Evolutionary conservation across 164 flowering plant genomes (phyloP).

Genomic region (Stephania yunnanensis): DNA sequence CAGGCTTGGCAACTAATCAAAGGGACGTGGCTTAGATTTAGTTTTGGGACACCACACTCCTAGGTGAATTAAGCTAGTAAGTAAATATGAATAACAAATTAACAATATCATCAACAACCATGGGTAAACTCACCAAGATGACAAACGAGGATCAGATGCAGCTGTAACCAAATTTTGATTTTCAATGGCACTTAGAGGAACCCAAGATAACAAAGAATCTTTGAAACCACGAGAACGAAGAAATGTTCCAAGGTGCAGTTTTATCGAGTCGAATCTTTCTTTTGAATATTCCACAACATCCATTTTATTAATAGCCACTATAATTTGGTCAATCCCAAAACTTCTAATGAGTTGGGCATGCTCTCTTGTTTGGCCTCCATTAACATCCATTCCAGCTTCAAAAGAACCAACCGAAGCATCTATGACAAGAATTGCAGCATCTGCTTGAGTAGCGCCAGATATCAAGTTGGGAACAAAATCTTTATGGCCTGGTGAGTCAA

Average conservation of each 20-base stretch:
- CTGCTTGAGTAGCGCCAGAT: constrained; percentile 97
- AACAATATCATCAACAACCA: not conserved
- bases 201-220: constrained; percentile 67
- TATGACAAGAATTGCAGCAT: constrained; percentile 90
- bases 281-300: constrained; percentile 73
- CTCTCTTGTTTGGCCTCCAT: constrained; percentile 88
- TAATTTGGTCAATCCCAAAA: constrained; percentile 93
- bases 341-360: constrained; percentile 94
- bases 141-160: constrained; percentile 65
- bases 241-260: constrained; percentile 60
- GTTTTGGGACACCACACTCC: too few species aligned
- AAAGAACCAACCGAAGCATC: constrained; percentile 91
- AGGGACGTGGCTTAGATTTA: too few species aligned
- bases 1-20: too few species aligned
- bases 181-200: constrained; percentile 89
- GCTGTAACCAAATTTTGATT: constrained; percentile 75
- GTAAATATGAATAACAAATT: not conserved
- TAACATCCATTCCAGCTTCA: constrained; percentile 78
- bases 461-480: constrained; percentile 99
- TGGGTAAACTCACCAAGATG: constrained; percentile 56
- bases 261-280: constrained; percentile 77
- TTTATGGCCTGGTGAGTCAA: constrained; percentile 98
- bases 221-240: constrained; percentile 79
- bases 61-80: not conserved
- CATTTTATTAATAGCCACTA: constrained; percentile 93